A percentile compares a stretch with the other conserved stretches of the same genome.
Conservation (phyloP, 2,329 filamentous ascomycete genomes). For the Elsinoe batatas region DNA sequence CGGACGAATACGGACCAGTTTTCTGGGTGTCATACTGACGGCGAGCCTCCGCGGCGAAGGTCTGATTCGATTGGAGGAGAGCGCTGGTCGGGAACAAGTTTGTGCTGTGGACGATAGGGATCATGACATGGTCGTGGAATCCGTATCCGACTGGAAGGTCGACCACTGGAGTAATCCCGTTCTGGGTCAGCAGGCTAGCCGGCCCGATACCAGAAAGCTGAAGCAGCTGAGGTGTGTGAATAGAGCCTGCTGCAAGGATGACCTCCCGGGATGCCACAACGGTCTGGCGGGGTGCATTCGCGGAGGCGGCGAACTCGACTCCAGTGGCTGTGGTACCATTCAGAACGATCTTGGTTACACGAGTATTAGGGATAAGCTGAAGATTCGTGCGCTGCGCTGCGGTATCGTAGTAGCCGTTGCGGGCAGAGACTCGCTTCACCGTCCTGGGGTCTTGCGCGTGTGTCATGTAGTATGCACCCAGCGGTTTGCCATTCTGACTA, state of each 20-base stretch:
- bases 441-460: slow-evolving; percentile 20
- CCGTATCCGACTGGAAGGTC: slow-evolving; percentile 55
- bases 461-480: slow-evolving; percentile 18
- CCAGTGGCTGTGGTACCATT: slow-evolving; percentile 20
- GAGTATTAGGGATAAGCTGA: slow-evolving; percentile 24
- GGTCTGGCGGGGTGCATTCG: slow-evolving; percentile 17
- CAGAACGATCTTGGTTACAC: slow-evolving; percentile 22
- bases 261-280: slow-evolving; percentile 22
- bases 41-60: slow-evolving; percentile 2
- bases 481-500: slow-evolving; percentile 27
- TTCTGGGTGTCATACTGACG: slow-evolving; percentile 16
- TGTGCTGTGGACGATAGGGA: slow-evolving; percentile 13
- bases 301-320: slow-evolving; percentile 20
- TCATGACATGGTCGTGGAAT: slow-evolving; percentile 46
- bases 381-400: slow-evolving; percentile 35
- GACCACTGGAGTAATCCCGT: slow-evolving; percentile 41
- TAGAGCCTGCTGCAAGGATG: slow-evolving; percentile 23
- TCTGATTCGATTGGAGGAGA: slow-evolving; percentile 1
- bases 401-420: slow-evolving; percentile 29
- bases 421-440: slow-evolving; percentile 28
- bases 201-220: slow-evolving; percentile 48
- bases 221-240: slow-evolving; percentile 25
- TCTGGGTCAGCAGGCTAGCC: slow-evolving; percentile 34
- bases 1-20: slow-evolving; percentile 15
- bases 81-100: neutral